Evolutionary conservation across 768 basidiomycete genomes (phyloP), one percentile per base, ranked within the genome.

Genomic region (Pisolithus albus): DNA sequence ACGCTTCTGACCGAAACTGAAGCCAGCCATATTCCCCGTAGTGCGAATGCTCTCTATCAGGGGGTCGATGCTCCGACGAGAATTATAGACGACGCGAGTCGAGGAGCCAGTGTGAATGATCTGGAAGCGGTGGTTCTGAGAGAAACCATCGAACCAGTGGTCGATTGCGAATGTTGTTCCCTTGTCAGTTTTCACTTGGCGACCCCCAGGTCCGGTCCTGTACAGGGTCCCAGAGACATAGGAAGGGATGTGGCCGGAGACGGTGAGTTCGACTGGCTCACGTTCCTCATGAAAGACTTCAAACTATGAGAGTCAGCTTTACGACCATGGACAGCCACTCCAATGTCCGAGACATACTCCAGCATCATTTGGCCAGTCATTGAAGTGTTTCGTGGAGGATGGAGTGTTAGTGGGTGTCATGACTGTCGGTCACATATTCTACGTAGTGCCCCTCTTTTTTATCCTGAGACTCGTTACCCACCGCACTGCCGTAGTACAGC

Each of bases 61-160:
- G 0, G 60, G 62, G 30, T 64, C 65, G 13, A 62, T 51, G 16
- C 64, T 63, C 10, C 58, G 59, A 52, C 66, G 70, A 30, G 65
- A 71, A 37, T 63, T 64, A 56, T 74, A 74, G 28, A 62, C 49
- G 28, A 73, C 69, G 1, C 58, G 65, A 5, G 64, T 58, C 15
- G 56, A 39, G 1, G 24, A 19, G 18, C 51, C 59, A 0, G 63
- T 50, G 40, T 67, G 56, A 24, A 59, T 55, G 58, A 74, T 71
- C 50, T 71, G 66, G 58, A 74, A 73, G 46, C 68, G 66, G 52
- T 74, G 71, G 56, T 66, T 66, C 54, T 70, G 63, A 16, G 67
- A 64, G 44, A 74, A 65, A 24, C 73, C 73, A 47, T 74, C 72
- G 49, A 74, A 74, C 73, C 72, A 70, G 46, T 73, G 73, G 44